Evolutionary conservation across 805 yeast genomes (phyloP).

Genomic region (Hemisphaericaspora nanyangensis): DNA sequence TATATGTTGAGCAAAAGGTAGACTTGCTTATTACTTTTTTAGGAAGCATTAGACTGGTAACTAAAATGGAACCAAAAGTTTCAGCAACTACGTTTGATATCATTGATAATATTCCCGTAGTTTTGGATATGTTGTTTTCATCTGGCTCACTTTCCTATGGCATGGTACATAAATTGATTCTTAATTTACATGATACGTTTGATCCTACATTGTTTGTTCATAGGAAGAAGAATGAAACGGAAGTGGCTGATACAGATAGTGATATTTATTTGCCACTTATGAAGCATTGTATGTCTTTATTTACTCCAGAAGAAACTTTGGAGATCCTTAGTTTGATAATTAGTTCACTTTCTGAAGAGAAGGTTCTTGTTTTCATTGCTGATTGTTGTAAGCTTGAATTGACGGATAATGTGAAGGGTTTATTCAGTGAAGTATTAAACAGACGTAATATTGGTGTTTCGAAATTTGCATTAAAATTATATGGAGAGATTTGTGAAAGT

Average conservation of each 20-base stretch:
- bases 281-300: slow-evolving; percentile 5
- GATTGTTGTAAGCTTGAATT: slow-evolving; percentile 10
- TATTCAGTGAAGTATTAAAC: slow-evolving; percentile 6
- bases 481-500: slow-evolving; percentile 17
- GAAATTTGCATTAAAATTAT: slow-evolving; percentile 15
- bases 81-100: slow-evolving; percentile 30
- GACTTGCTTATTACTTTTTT: slow-evolving; percentile 21
- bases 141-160: slow-evolving; percentile 15
- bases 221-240: slow-evolving; percentile 3
- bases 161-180: slow-evolving; percentile 18
- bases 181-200: slow-evolving; percentile 31
- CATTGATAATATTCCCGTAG: slow-evolving; percentile 27
- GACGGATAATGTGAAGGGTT: not conserved
- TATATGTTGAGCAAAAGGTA: slow-evolving; percentile 23
- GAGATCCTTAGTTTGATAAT: slow-evolving; percentile 10
- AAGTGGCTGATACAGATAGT: slow-evolving; percentile 1
- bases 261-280: slow-evolving; percentile 13
- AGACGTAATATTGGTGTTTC: not conserved
- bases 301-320: slow-evolving; percentile 10
- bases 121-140: slow-evolving; percentile 20
- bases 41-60: slow-evolving; percentile 19
- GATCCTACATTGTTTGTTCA: slow-evolving; percentile 21
- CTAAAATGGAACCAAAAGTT: slow-evolving; percentile 27
- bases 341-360: slow-evolving; percentile 12
- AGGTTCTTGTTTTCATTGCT: slow-evolving; percentile 15